These are phyloP conservation scores for Trametopsis cervina DNA, from an alignment of 768 basidiomycete species.

Conservation along the genomic window DNA sequence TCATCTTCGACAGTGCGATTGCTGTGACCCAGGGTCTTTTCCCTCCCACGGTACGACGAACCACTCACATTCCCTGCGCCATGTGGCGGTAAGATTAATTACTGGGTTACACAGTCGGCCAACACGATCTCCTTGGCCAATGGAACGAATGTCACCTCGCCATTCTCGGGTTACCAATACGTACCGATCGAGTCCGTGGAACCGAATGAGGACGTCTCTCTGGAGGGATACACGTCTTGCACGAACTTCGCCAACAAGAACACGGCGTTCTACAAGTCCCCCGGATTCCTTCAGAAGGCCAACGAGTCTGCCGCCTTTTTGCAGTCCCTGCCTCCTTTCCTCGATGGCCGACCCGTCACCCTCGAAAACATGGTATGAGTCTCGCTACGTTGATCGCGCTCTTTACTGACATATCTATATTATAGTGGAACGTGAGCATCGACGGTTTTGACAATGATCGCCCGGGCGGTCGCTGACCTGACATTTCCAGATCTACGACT, in stretches of 20 bases:
- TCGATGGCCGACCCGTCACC: slow-evolving; percentile 20
- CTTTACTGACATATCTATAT: neutral
- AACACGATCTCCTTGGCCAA: slow-evolving; percentile 7
- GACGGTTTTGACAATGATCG: neutral
- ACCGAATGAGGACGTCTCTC: slow-evolving; percentile 18
- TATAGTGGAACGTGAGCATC: slow-evolving; percentile 10
- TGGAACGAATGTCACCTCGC: slow-evolving; percentile 1
- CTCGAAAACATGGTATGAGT: slow-evolving; percentile 22
- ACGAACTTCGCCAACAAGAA: slow-evolving; percentile 20
- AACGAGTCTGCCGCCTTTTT: slow-evolving; percentile 20
- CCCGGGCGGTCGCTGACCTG: neutral
- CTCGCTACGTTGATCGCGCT: neutral
- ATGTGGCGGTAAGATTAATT: neutral
- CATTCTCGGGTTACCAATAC: slow-evolving; percentile 7
- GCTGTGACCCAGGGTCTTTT: slow-evolving; percentile 67
- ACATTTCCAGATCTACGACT: slow-evolving; percentile 25
- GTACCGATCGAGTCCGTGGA: slow-evolving; percentile 20
- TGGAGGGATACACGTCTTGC: slow-evolving; percentile 20
- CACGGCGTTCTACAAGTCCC: slow-evolving; percentile 24
- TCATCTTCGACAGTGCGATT: slow-evolving; percentile 59
- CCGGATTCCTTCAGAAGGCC: slow-evolving; percentile 18
- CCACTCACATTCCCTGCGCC: neutral
- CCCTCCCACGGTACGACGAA: slow-evolving; percentile 27
- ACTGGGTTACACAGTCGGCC: neutral
- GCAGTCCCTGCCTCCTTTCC: slow-evolving; percentile 18